A percentile compares a stretch with the other conserved stretches of the same genome.
These are phyloP conservation scores for Aspergillus bertholletiae DNA, from an alignment of 495 filamentous ascomycete species.

Conservation along the genomic window DNA sequence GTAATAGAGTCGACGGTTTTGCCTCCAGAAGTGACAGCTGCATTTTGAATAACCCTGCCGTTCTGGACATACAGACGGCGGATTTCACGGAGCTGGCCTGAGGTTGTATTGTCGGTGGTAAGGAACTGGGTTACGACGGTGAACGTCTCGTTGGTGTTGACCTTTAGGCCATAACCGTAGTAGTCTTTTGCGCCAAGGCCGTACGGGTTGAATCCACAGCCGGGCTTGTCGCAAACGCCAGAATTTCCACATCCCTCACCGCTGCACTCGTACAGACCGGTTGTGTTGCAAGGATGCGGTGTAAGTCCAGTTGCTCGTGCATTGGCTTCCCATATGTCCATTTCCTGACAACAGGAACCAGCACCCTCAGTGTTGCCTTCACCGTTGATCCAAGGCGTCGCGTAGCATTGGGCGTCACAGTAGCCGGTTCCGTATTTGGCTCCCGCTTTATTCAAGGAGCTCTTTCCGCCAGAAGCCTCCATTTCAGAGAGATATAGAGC, in stretches of 20 bases:
- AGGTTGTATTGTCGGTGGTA: constrained; percentile 40
- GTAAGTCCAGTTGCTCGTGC: constrained; percentile 50
- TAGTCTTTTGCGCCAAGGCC: constrained; percentile 50
- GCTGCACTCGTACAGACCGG: constrained; percentile 43
- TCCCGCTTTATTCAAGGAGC: constrained; percentile 55
- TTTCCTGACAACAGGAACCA: constrained; percentile 57
- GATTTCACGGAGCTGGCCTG: constrained; percentile 53
- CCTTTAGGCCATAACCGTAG: constrained; percentile 49
- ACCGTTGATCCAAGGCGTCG: constrained; percentile 55
- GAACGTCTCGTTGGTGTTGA: constrained; percentile 59
- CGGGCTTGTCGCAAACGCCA: constrained; percentile 62
- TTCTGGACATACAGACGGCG: constrained; percentile 59
- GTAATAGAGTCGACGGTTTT: constrained; percentile 23
- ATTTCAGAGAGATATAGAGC: constrained; percentile 67
- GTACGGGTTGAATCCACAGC: constrained; percentile 65
- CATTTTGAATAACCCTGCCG: constrained; percentile 49
- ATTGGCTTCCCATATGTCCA: constrained; percentile 67
- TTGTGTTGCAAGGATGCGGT: constrained; percentile 52
- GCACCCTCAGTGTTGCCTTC: constrained; percentile 45
- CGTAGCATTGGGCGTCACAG: constrained; percentile 65
- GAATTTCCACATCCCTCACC: constrained; percentile 44
- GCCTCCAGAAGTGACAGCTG: constrained; percentile 14
- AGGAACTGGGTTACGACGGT: constrained; percentile 69
- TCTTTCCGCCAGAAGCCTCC: constrained; percentile 51
- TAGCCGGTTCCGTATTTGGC: constrained; percentile 66